Base-by-base conservation (phyloP, 106 monocot species). In the Triglochin maritima region DNA sequence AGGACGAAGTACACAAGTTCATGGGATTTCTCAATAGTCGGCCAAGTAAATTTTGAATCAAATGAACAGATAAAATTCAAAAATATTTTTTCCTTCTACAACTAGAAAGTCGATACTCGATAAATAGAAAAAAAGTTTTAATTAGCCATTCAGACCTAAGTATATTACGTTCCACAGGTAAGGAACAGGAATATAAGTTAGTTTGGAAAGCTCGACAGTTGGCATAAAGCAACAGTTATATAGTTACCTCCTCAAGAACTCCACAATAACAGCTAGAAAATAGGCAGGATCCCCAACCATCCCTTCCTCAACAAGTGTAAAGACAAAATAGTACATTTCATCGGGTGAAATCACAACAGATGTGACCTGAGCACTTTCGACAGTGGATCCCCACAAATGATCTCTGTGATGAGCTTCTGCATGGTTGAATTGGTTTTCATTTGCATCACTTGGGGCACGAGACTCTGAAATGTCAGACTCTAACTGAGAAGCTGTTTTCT, bases 261-360 rank as follows among this genome's bases (percentile, higher is more conserved):
- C 96, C 17, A 98, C 57, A 50, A 88, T 77, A 70, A 86, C 69
- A 70, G 96, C 72, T 72, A 91, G 67, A 50, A 98, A 77, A 69
- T 84, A 98, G 62, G 86, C 65, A 69, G 91, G 90, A 49, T 98
- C 96, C 61, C 79, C 86, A 50, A 68, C 71, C 86, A 98, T 88
- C 79, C 86, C 91, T 71, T 98, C 96, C 70, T 91, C 91, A 58
- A 98, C 78, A 11, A 70, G 45, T 15, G 81, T 68, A 81, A 98
- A 84, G 29, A 98, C 91, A 73, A 73, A 84, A 58, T 79, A 64
- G 73, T 77, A 88, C 74, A 98, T 79, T 72, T 98, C 96, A 74
- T 82, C 80, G 4, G 88, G 96, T 57, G 96, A 91, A 80, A 91
- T 84, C 66, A 82, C 80, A 14, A 79, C 82, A 68, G 65, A 80